Conservation (phyloP, 176 grass and related monocot genomes). For the Rhipidocladum racemiflorum region DNA sequence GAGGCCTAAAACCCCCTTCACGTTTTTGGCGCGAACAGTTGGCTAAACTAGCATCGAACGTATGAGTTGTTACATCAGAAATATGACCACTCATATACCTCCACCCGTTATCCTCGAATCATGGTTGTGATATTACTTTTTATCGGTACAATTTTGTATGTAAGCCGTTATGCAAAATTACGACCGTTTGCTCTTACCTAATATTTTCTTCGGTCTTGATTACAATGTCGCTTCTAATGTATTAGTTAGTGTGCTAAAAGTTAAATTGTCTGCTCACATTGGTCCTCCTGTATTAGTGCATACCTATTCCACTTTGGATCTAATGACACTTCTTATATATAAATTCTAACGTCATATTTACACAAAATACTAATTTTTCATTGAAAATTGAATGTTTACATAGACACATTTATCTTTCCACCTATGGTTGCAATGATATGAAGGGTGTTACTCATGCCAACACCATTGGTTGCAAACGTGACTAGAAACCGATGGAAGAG, state of each 20-base stretch:
- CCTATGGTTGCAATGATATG: not conserved
- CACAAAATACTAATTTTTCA: not conserved
- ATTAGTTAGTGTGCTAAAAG: too few species aligned
- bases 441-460: too few species aligned
- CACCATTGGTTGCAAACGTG: not conserved
- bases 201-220: not conserved
- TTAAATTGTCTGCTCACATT: too few species aligned
- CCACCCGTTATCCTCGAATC: too few species aligned
- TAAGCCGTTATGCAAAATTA: not conserved
- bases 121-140: not conserved
- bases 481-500: not conserved
- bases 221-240: not conserved
- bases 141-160: not conserved
- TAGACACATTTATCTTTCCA: not conserved
- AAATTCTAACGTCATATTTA: not conserved
- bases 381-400: not conserved
- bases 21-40: too few species aligned
- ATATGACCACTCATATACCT: too few species aligned
- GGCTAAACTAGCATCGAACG: too few species aligned
- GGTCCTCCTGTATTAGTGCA: not conserved
- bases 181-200: not conserved
- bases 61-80: too few species aligned
- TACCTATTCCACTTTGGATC: too few species aligned
- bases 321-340: not conserved
- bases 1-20: too few species aligned